A percentile compares a stretch with the other conserved stretches of the same genome.
Conservation (phyloP, 2,329 filamentous ascomycete genomes). For the Ceratocystis huliohia region DNA sequence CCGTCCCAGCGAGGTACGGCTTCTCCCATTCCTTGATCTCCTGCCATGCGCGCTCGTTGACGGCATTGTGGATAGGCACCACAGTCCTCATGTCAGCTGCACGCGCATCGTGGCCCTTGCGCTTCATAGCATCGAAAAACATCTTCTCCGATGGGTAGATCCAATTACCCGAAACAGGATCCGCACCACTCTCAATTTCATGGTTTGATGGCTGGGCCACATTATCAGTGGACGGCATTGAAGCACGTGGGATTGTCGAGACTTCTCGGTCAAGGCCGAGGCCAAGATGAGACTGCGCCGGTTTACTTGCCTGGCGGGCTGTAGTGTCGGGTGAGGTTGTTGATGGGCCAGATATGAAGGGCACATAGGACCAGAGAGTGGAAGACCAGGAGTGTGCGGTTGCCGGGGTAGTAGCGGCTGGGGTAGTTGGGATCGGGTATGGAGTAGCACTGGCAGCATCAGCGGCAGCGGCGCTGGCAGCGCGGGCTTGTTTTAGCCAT, state of each 20-base stretch:
- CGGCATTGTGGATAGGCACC: constrained; percentile 94
- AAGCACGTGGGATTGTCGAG: constrained; percentile 63
- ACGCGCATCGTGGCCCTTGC: constrained; percentile 65
- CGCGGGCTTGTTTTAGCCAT: constrained; percentile 62
- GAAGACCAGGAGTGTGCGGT: constrained; percentile 34
- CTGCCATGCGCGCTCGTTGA: constrained; percentile 91
- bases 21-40: constrained; percentile 86
- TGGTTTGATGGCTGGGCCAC: constrained; percentile 49
- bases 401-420: neutral
- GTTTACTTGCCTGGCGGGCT: constrained; percentile 10
- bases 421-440: constrained; percentile 24
- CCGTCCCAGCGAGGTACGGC: constrained; percentile 41
- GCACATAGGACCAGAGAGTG: constrained; percentile 32
- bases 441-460: constrained; percentile 24
- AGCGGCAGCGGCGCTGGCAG: constrained; percentile 25
- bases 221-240: constrained; percentile 21
- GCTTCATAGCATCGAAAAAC: constrained; percentile 94
- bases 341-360: constrained; percentile 29
- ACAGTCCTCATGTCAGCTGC: constrained; percentile 76
- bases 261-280: constrained; percentile 59
- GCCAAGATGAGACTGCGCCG: constrained; percentile 31
- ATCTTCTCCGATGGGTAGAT: constrained; percentile 93
- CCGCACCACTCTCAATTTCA: constrained; percentile 63
- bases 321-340: constrained; percentile 19
- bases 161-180: constrained; percentile 70